Conservation (phyloP, 768 basidiomycete species). For the Suillus alpinus region DNA sequence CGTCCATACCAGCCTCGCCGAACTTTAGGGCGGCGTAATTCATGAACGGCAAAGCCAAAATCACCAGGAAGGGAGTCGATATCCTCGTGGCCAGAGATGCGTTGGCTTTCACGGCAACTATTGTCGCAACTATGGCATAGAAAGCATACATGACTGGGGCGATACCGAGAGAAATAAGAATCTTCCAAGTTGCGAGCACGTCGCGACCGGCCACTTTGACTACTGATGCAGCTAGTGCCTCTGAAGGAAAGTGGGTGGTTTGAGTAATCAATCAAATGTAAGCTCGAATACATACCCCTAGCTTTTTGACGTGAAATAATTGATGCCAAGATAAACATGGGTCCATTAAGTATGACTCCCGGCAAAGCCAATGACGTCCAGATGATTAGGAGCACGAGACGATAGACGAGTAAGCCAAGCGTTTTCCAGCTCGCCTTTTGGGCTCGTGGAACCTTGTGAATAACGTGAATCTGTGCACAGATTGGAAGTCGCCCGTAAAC, state of each 20-base stretch:
- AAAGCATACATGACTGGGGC: constrained; percentile 82
- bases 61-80: constrained; percentile 75
- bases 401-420: constrained; percentile 78
- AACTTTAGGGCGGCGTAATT: constrained; percentile 94
- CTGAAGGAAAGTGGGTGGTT: constrained; percentile 38
- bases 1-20: constrained; percentile 97
- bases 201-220: constrained; percentile 97
- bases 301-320: constrained; percentile 87
- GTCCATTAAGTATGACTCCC: constrained; percentile 87
- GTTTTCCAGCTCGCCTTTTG: constrained; percentile 86
- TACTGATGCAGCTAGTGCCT: constrained; percentile 91
- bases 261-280: constrained; percentile 4
- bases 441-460: constrained; percentile 74
- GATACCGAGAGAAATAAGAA: constrained; percentile 88
- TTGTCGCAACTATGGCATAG: constrained; percentile 78
- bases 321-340: constrained; percentile 89
- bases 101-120: constrained; percentile 66
- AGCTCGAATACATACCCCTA: constrained; percentile 51
- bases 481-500: constrained; percentile 9
- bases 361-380: constrained; percentile 89
- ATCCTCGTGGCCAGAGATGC: constrained; percentile 62
- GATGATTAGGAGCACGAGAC: constrained; percentile 67
- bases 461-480: not conserved
- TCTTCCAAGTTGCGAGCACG: constrained; percentile 97
- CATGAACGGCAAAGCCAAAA: constrained; percentile 77